These are phyloP conservation scores for Alloascoidea hylecoeti DNA, from an alignment of 805 yeast genomes.

Conservation along the genomic window DNA sequence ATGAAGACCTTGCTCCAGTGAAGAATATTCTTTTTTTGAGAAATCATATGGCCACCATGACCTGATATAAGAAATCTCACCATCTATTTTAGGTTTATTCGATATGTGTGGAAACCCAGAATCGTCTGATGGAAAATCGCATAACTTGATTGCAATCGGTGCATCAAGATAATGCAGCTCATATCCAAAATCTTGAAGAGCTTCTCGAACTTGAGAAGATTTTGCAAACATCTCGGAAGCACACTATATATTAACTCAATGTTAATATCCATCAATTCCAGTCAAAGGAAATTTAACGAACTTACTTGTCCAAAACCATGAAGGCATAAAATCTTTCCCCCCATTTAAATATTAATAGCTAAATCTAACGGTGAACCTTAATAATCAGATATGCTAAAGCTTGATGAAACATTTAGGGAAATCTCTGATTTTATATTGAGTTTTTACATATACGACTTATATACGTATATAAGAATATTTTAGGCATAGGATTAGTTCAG, in stretches of 20 bases:
- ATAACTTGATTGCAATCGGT: conserved; percentile 48
- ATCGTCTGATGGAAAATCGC: conserved; percentile 64
- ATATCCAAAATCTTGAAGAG: conserved; percentile 47
- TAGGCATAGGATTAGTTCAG: too few relatives aligned
- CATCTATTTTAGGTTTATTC: conserved; percentile 28
- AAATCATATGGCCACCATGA: conserved; percentile 71
- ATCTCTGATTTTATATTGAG: too few relatives aligned
- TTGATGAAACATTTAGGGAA: too few relatives aligned
- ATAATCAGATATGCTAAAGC: too few relatives aligned
- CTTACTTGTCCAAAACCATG: conserved; percentile 56
- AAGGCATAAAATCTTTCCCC: conserved; percentile 55
- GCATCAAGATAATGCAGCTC: conserved; percentile 72
- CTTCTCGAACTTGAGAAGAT: conserved; percentile 78
- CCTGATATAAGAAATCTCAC: conserved; percentile 24
- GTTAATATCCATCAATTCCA: neutral
- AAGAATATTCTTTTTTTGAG: conserved; percentile 14
- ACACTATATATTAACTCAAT: neutral
- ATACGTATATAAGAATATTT: too few relatives aligned
- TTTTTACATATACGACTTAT: too few relatives aligned
- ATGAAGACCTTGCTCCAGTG: conserved; percentile 28
- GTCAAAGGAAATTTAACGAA: neutral
- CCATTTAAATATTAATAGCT: too few relatives aligned
- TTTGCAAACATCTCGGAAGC: conserved; percentile 59
- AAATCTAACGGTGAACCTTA: too few relatives aligned
- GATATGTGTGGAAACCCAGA: conserved; percentile 36